phyloP scores from a whole-genome alignment of 164 flowering plant species.

The Dillenia suffruticosa region DNA sequence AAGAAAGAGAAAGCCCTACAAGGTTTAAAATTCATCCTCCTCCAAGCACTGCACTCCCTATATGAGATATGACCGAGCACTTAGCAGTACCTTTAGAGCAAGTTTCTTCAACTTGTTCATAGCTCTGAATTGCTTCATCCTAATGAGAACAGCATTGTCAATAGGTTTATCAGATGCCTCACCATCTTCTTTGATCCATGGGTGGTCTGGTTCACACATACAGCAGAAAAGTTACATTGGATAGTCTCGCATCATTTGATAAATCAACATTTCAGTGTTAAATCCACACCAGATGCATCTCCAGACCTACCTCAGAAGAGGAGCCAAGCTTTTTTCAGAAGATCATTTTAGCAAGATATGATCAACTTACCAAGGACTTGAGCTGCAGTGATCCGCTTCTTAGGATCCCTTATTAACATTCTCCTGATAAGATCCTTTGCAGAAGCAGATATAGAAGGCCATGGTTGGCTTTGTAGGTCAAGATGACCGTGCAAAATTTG shows the following conservation, averaged over 20 bases:
- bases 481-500: constrained; percentile 43
- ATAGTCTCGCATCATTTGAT: background rate
- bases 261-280: background rate
- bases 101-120: constrained; percentile 94
- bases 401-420: constrained; percentile 70
- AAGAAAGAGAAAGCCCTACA: too few relatives aligned
- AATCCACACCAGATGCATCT: too few relatives aligned
- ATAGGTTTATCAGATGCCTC: constrained; percentile 75
- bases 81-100: constrained; percentile 57
- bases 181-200: constrained; percentile 79
- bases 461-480: constrained; percentile 63
- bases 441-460: constrained; percentile 74
- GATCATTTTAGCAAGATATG: background rate
- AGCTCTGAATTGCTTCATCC: constrained; percentile 92
- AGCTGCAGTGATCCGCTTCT: constrained; percentile 71
- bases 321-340: too few relatives aligned
- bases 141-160: constrained; percentile 72
- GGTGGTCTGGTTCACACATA: constrained; percentile 61
- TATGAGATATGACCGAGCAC: background rate
- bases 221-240: too few relatives aligned
- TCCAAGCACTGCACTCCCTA: too few relatives aligned
- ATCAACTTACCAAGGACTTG: constrained; percentile 65
- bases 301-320: too few relatives aligned
- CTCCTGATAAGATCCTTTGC: constrained; percentile 81
- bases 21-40: too few relatives aligned